phyloP scores from a whole-genome alignment of 2,329 filamentous ascomycete genomes.

The Fusarium concolor region DNA sequence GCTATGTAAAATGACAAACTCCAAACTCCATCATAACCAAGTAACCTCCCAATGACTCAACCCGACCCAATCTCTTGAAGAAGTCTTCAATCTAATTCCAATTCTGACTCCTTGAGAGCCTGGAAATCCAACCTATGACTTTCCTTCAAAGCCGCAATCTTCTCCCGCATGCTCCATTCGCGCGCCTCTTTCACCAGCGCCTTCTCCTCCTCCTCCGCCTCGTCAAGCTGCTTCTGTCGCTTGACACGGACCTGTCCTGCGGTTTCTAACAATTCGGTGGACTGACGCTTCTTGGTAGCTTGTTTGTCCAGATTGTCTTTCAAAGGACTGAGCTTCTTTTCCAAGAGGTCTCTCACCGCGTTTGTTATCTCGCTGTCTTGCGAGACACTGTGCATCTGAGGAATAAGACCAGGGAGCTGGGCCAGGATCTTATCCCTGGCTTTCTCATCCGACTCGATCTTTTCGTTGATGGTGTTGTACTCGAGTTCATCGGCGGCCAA shows the following conservation, averaged over 20 bases:
- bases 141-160: background rate
- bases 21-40: background rate
- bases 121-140: background rate
- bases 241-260: background rate
- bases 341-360: too few relatives aligned
- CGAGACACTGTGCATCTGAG: too few relatives aligned
- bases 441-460: too few relatives aligned
- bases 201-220: too few relatives aligned
- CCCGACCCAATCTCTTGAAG: too few relatives aligned
- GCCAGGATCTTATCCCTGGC: too few relatives aligned
- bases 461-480: too few relatives aligned
- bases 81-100: accelerated
- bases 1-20: background rate
- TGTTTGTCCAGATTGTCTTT: too few relatives aligned
- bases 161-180: background rate
- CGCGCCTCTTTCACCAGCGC: background rate
- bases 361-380: too few relatives aligned
- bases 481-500: too few relatives aligned
- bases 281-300: background rate
- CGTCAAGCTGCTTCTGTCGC: background rate
- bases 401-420: too few relatives aligned
- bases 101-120: background rate
- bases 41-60: too few relatives aligned
- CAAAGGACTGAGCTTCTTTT: background rate
- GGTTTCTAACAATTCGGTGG: background rate